Evolutionary conservation across 805 yeast genomes (phyloP), one percentile per base, ranked within the genome.

Genomic region (Starmera caribaea): DNA sequence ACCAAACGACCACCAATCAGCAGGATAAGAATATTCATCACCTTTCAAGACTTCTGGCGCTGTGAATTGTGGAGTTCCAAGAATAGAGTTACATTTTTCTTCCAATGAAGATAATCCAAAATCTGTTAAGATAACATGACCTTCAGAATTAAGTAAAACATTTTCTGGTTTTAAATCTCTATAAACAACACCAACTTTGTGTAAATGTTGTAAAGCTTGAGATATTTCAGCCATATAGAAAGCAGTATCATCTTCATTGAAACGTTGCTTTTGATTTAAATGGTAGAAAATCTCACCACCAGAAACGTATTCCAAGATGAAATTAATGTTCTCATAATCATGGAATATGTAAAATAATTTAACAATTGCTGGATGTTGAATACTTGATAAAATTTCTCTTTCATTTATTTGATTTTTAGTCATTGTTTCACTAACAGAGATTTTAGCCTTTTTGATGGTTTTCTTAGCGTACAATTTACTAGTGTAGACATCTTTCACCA

Each of bases 1-100:
- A 0, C 96, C 96, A 32, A 87, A 62, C 0, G 95, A 83, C 88
- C 95, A 87, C 90, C 95, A 86, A 56, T 87, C 96, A 32, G 88
- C 94, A 36, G 76, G 71, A 39, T 74, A 81, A 46, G 82, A 86
- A 57, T 87, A 88, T 15, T 74, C 72, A 48, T 79, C 73, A n/a
- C 95, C 96, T 41, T 69, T 73, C 29, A 88, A 62, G 12, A 88
- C 81, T 56, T 87, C 96, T 3, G 96, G 96, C 0, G 96, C 96
- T 71, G 85, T 48, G 34, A 65, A 61, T 40, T 71, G 71, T 5
- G 66, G 73, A 4, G 72, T 63, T 21, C 71, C 68, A 30, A 65
- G 53, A 38, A 71, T 53, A 0, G 76, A 59, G 40, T 64, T 61
- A 17, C 63, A 50, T 7, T 54, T 57, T 30, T 62, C 61, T 16